Evolutionary conservation across 2,329 filamentous ascomycete genomes (phyloP).

Genomic region (Scedosporium aurantiacum): DNA sequence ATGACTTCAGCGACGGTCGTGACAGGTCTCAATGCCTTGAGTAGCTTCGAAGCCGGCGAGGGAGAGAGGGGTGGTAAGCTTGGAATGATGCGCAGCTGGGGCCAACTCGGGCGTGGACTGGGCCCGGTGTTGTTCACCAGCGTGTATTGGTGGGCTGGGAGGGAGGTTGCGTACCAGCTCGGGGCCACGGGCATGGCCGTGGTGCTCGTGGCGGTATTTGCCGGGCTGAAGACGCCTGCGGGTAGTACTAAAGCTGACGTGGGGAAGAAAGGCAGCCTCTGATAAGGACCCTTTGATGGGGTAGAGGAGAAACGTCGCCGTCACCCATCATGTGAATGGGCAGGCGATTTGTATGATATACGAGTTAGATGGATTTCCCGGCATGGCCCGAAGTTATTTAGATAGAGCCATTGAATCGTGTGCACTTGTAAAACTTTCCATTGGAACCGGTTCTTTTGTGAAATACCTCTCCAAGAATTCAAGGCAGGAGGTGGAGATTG

Average conservation of each 20-base stretch:
- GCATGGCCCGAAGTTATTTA: no score
- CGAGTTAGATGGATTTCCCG: neutral
- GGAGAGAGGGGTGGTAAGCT: slow-evolving; percentile 77
- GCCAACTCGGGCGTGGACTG: slow-evolving; percentile 77
- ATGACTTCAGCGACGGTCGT: slow-evolving; percentile 92
- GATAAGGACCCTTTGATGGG: slow-evolving; percentile 3
- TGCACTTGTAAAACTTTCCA: no score
- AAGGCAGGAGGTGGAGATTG: no score
- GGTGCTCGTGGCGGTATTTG: slow-evolving; percentile 62
- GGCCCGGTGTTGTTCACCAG: slow-evolving; percentile 88
- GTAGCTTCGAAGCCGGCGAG: slow-evolving; percentile 75
- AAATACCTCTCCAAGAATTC: no score
- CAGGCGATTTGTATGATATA: neutral
- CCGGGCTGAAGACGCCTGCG: slow-evolving; percentile 54
- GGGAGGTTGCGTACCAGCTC: slow-evolving; percentile 71
- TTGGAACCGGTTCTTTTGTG: no score
- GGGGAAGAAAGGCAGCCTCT: neutral
- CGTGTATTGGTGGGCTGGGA: slow-evolving; percentile 95
- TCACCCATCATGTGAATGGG: neutral
- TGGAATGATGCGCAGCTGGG: slow-evolving; percentile 69
- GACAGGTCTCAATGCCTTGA: slow-evolving; percentile 81
- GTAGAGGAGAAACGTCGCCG: neutral
- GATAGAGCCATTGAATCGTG: no score
- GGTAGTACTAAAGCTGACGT: neutral
- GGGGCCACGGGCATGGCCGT: slow-evolving; percentile 71